Conservation (phyloP, 345 rosid species). For the Gynandropsis gynandra region DNA sequence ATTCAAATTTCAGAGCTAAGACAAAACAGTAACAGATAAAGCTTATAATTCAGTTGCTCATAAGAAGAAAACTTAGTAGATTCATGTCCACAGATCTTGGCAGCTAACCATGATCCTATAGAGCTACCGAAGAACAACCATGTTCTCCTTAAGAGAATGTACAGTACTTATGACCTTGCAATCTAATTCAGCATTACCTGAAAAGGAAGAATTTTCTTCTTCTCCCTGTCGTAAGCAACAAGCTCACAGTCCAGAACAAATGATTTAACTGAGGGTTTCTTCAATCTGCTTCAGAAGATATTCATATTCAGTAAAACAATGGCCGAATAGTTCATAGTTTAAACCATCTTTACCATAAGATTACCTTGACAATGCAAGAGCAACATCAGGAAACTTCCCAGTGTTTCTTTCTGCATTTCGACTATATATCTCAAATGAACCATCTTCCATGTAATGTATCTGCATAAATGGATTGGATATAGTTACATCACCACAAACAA, state of each 20-base stretch:
- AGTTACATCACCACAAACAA: constrained; percentile 9
- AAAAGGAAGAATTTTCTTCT: constrained; percentile 74
- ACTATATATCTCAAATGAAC: constrained; percentile 88
- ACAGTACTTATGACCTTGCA: constrained; percentile 8
- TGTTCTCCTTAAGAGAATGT: background rate
- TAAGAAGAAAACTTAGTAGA: constrained; percentile 14
- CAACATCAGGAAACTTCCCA: constrained; percentile 84
- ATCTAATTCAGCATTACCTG: constrained; percentile 50
- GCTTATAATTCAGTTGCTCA: background rate
- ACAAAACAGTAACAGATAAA: too few species aligned
- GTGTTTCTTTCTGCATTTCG: constrained; percentile 92
- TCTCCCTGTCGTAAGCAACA: constrained; percentile 79
- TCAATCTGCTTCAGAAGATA: constrained; percentile 46
- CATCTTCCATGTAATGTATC: constrained; percentile 88
- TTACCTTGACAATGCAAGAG: constrained; percentile 65
- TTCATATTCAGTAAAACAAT: constrained; percentile 18
- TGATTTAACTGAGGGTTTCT: constrained; percentile 58
- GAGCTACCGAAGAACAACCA: too few species aligned
- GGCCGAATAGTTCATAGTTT: constrained; percentile 10
- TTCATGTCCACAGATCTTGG: background rate
- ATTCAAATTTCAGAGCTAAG: too few species aligned
- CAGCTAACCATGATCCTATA: background rate
- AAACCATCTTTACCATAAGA: constrained; percentile 12
- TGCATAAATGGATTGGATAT: constrained; percentile 23
- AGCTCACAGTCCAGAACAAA: constrained; percentile 90